Base-by-base conservation (phyloP, 2,329 filamentous ascomycete genomes). In the Hypomyces perniciosus region DNA sequence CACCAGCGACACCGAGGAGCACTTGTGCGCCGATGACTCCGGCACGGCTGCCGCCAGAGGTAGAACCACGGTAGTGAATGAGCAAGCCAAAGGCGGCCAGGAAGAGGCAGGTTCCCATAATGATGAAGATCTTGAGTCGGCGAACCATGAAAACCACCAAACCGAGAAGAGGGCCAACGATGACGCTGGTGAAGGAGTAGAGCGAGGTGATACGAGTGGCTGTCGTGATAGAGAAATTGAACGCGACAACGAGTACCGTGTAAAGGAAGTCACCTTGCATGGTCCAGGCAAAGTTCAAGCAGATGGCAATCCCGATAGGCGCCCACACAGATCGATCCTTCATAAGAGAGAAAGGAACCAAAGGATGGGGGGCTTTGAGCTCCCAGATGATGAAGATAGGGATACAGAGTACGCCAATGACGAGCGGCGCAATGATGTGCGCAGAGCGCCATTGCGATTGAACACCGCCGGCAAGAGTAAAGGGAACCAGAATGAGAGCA, bases 301-400 rank as follows among this genome's bases (percentile, higher is more conserved):
- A 65, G 43, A 72, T 54, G 7, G 75, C 81, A 40, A 86, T 82
- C 3, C 78, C 80, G 30, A 86, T 65, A 4, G 83, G 75, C 5
- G 73, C 80, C 80, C 82, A 85, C 28, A 85, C 75, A n/a, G 73
- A 74, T 26, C 83, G 80, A 60, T 86, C 81, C 64, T 78, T 81
- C 59, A 86, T 72, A 2, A 83, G 69, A 50, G 68, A 50, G 66
- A 85, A 84, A 4, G 83, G 83, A 1, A 84, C 66, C 56, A 85
- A 75, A 65, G 83, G 68, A 51, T 75, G 70, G 70, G 73, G 57
- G 58, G 74, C 65, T 63, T 72, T 54, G 59, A 75, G 56, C 52
- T 79, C 72, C 66, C 75, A 75, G 33, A 77, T 44, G 10, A 78
- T 64, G 41, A 81, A 81, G 28, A 71, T 67, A 4, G 79, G 78